Evolutionary conservation across 2,329 filamentous ascomycete genomes (phyloP).

Genomic region (Exophiala bonariae): DNA sequence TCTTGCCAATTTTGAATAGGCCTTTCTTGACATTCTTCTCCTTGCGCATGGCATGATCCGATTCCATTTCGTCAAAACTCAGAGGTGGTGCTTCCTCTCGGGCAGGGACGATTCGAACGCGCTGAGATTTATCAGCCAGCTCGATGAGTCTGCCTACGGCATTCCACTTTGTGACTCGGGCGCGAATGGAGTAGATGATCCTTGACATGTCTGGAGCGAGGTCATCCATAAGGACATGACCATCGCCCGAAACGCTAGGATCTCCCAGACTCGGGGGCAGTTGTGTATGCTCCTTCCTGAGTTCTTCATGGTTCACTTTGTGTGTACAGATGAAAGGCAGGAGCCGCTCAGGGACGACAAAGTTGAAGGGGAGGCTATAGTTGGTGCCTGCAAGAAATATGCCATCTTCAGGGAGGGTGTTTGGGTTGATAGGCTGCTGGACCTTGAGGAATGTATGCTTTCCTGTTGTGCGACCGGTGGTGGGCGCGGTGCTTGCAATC

Average conservation of each 20-base stretch:
- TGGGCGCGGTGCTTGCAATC: constrained; percentile 50
- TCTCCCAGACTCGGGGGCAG: constrained; percentile 65
- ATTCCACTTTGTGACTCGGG: constrained; percentile 45
- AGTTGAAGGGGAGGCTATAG: constrained; percentile 64
- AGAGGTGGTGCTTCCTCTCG: constrained; percentile 62
- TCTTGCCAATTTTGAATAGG: constrained; percentile 55
- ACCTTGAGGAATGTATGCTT: constrained; percentile 63
- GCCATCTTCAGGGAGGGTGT: constrained; percentile 55
- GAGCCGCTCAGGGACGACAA: constrained; percentile 61
- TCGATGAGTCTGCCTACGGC: constrained; percentile 46
- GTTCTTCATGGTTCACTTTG: constrained; percentile 48
- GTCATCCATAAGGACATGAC: constrained; percentile 57
- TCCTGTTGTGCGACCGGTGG: constrained; percentile 56
- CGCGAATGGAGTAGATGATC: constrained; percentile 58
- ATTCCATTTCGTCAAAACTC: constrained; percentile 43
- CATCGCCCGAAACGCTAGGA: constrained; percentile 51
- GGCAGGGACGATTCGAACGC: constrained; percentile 61
- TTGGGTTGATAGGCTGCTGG: constrained; percentile 57
- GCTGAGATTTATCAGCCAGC: constrained; percentile 51
- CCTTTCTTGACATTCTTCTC: constrained; percentile 64
- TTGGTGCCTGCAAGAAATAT: constrained; percentile 54
- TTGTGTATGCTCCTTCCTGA: constrained; percentile 57
- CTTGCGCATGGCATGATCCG: constrained; percentile 53
- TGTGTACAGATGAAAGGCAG: constrained; percentile 62
- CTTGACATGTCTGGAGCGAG: constrained; percentile 63